Evolutionary conservation across 2,329 filamentous ascomycete species (phyloP).

Genomic region (Colletotrichum agaves): DNA sequence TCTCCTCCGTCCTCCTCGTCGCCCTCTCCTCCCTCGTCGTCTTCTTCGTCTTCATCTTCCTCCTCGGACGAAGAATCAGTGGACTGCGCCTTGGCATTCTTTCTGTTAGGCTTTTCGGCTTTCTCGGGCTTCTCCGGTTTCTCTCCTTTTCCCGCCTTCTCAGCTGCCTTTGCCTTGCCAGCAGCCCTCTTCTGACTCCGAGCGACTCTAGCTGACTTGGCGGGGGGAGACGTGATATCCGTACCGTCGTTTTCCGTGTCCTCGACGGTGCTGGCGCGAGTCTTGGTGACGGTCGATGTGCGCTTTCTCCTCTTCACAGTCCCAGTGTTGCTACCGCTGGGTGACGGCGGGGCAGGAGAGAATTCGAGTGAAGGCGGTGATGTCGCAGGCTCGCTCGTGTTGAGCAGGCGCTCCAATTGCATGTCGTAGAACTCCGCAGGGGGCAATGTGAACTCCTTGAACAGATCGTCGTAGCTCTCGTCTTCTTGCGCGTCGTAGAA

Average conservation of each 20-base stretch:
- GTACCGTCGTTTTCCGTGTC: constrained; percentile 60
- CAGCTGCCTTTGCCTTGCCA: constrained; percentile 51
- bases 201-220: constrained; percentile 51
- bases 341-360: constrained; percentile 38
- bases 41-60: constrained; percentile 34
- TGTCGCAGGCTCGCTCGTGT: constrained; percentile 58
- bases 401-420: constrained; percentile 57
- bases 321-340: constrained; percentile 23
- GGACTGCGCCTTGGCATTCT: constrained; percentile 43
- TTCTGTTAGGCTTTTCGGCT: constrained; percentile 47
- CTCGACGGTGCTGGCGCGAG: constrained; percentile 59
- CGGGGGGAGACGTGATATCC: constrained; percentile 52
- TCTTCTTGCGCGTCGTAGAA: constrained; percentile 65
- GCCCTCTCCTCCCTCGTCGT: constrained; percentile 45
- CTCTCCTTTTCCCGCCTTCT: constrained; percentile 39
- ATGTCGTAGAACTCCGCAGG: constrained; percentile 56
- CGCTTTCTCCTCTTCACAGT: constrained; percentile 57
- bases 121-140: constrained; percentile 47
- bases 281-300: constrained; percentile 49
- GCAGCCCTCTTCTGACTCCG: constrained; percentile 52
- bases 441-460: constrained; percentile 74
- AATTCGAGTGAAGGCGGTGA: constrained; percentile 60
- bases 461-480: constrained; percentile 67
- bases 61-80: constrained; percentile 50
- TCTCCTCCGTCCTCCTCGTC: constrained; percentile 11